These are phyloP conservation scores for Ailanthus altissimus DNA, from an alignment of 345 rosid species.

Conservation along the genomic window DNA sequence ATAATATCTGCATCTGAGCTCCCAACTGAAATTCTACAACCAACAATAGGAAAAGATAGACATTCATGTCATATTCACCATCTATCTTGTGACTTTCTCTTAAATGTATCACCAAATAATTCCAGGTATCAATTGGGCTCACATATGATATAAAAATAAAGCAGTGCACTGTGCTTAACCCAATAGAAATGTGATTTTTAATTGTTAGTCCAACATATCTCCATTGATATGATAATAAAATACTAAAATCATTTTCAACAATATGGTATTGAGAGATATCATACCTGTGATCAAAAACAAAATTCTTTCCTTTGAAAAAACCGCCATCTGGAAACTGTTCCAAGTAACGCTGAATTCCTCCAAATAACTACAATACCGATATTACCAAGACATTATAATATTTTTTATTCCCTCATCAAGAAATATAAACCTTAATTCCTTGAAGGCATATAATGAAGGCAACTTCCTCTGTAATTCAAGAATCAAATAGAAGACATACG, in stretches of 20 bases:
- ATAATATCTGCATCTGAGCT: slow-evolving; percentile 57
- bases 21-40: slow-evolving; percentile 83
- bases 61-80: background rate
- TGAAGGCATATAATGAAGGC: slow-evolving; percentile 12
- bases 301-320: slow-evolving; percentile 88
- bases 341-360: slow-evolving; percentile 93
- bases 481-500: background rate
- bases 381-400: slow-evolving; percentile 12
- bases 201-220: background rate
- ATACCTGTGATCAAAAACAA: slow-evolving; percentile 95
- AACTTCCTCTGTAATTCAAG: background rate
- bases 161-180: too few species aligned
- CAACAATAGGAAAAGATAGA: slow-evolving; percentile 21
- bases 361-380: slow-evolving; percentile 66
- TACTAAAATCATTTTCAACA: background rate
- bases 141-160: background rate
- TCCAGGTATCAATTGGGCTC: background rate
- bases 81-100: background rate
- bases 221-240: background rate
- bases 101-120: background rate
- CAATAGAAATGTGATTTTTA: background rate
- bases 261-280: slow-evolving; percentile 10
- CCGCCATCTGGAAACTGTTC: slow-evolving; percentile 94
- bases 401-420: slow-evolving; percentile 9
- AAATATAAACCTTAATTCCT: slow-evolving; percentile 8